Evolutionary conservation across 106 monocot species (phyloP).

Genomic region (Dactylorhiza incarnata): DNA sequence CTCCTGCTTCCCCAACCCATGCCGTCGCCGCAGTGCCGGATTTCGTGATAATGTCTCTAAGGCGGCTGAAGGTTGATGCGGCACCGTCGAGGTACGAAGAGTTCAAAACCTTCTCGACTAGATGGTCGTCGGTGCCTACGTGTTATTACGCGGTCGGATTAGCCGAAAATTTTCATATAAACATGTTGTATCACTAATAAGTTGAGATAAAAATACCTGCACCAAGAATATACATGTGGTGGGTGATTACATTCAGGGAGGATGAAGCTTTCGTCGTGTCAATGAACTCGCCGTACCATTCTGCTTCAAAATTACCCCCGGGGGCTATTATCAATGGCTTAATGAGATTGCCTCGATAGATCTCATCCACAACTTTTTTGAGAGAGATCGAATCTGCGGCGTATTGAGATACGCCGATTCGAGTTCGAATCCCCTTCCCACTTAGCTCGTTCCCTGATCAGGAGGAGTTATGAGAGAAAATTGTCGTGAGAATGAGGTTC

Average conservation of each 20-base stretch:
- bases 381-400: slow-evolving; percentile 34
- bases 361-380: slow-evolving; percentile 11
- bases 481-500: no score
- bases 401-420: slow-evolving; percentile 26
- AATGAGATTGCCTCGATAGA: no score
- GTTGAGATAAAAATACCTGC: no score
- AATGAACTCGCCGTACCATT: slow-evolving; percentile 25
- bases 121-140: not conserved
- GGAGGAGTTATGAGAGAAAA: no score
- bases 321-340: slow-evolving; percentile 39
- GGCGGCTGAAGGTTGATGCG: slow-evolving; percentile 8
- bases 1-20: slow-evolving; percentile 67
- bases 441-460: no score
- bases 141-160: no score
- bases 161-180: no score
- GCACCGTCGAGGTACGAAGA: slow-evolving; percentile 18
- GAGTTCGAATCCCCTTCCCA: no score
- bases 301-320: slow-evolving; percentile 32
- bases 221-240: slow-evolving; percentile 60
- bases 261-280: no score
- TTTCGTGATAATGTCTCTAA: not conserved
- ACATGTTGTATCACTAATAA: no score
- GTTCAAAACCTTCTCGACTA: slow-evolving; percentile 29
- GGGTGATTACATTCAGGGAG: slow-evolving; percentile 15
- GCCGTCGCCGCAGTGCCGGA: not conserved